Conservation (phyloP, 1,139 yeast species). For the Geotrichum cucujoidarum region DNA sequence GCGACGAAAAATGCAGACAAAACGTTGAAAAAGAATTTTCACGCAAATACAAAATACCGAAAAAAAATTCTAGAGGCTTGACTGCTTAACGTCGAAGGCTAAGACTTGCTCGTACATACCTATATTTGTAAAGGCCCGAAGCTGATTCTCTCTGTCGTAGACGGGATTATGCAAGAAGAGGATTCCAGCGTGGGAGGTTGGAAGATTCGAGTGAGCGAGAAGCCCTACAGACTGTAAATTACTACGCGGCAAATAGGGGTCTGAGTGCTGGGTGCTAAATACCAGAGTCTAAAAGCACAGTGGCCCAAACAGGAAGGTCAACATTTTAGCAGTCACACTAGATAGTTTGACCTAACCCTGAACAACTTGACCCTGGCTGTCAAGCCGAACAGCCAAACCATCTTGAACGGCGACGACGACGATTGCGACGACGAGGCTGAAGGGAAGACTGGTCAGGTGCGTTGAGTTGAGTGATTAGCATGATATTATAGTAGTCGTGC, state of each 20-base stretch:
- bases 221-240: neutral
- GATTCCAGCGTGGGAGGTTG: neutral
- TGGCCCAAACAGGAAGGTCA: neutral
- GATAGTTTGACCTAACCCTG: too few relatives aligned
- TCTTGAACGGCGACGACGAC: too few relatives aligned
- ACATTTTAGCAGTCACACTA: neutral
- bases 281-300: neutral
- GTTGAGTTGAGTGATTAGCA: too few relatives aligned
- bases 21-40: too few relatives aligned
- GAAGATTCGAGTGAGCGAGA: neutral
- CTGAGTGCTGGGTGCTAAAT: too few relatives aligned
- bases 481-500: too few relatives aligned
- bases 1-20: neutral
- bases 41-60: neutral
- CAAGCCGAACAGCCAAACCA: too few relatives aligned
- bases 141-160: conserved; percentile 13
- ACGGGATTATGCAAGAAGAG: conserved; percentile 5
- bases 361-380: too few relatives aligned
- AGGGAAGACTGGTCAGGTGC: too few relatives aligned
- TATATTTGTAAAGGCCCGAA: conserved; percentile 15
- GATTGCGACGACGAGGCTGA: too few relatives aligned
- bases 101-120: conserved; percentile 5
- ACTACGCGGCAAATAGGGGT: neutral
- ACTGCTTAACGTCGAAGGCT: neutral
- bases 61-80: neutral